Base-by-base conservation (phyloP, 2,329 filamentous ascomycete species). In the Rhytidhysteron rufulum region DNA sequence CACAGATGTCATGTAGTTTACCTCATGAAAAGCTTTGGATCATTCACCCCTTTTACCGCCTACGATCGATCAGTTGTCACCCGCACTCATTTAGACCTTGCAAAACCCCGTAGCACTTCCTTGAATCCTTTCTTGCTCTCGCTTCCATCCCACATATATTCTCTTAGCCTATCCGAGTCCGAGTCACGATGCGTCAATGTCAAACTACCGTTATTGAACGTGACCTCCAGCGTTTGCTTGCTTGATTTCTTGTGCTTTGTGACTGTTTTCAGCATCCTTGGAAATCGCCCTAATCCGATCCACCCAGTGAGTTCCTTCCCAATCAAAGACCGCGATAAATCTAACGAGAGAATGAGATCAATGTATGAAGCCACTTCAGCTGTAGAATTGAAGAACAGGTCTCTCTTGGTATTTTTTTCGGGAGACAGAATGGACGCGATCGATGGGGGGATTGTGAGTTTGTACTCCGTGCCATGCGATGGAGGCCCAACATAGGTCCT, bases 381-480 rank as follows among this genome's bases (percentile, higher is more conserved):
- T 3, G 54, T 46, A 17, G 51, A 49, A 10, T 51, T 43, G 31
- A 65, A 62, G 25, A 53, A 60, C 29, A 60, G 54, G 13, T 58
- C 54, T 13, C 47, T 46, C 13, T 41, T 40, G 5, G 48, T 41
- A 27, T 54, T 49, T 16, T 46, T 48, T 27, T 55, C 53, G 1
- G 61, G 44, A 15, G 50, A 52, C n/a, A 65, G 52, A 25, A 60
- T 51, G 6, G 50, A 43, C 9, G 47, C 49, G 13, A 63, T 40
- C 1, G 59, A 48, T 4, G 55, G 44, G 7, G 63, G 60, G 5
- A 66, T 43, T 5, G 52, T 56, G 10, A 65, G 42, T 38, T 51
- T 59, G 41, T 61, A 57, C 39, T 65, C 60, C 5, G 59, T 57
- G 31, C 63, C 63, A 33, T 62, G 63, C 1, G 50, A 59, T 2